A percentile compares a stretch with the other conserved stretches of the same genome.
These are phyloP conservation scores for Parietaria judaica DNA, from an alignment of 306 rosid genomes.

Conservation along the genomic window DNA sequence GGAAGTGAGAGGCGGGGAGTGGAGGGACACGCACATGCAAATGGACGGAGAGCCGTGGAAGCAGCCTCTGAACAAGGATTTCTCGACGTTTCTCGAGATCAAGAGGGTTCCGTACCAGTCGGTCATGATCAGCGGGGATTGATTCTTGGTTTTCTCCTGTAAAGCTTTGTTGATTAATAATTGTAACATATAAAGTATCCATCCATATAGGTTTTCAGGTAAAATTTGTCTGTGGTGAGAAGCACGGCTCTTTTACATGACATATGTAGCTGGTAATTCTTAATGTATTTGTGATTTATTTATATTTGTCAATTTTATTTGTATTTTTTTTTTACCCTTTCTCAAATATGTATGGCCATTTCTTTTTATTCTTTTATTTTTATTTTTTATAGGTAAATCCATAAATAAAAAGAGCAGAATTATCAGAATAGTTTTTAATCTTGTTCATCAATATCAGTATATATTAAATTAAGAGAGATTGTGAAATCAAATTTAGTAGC, in stretches of 20 bases:
- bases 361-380: too few relatives aligned
- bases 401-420: too few relatives aligned
- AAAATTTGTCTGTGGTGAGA: not conserved
- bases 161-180: not conserved
- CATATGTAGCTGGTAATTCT: not conserved
- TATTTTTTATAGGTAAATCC: too few relatives aligned
- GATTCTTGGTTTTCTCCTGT: not conserved
- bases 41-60: constrained; percentile 99
- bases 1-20: constrained; percentile 88
- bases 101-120: constrained; percentile 83
- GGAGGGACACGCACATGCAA: constrained; percentile 75
- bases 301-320: not conserved
- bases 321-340: too few relatives aligned
- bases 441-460: too few relatives aligned
- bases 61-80: constrained; percentile 61
- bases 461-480: too few relatives aligned
- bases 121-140: constrained; percentile 54
- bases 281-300: not conserved
- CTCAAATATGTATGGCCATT: too few relatives aligned
- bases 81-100: constrained; percentile 77
- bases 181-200: not conserved
- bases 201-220: not conserved
- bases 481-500: too few relatives aligned
- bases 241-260: not conserved
- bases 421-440: too few relatives aligned